These are phyloP conservation scores for Fusarium lyarnte DNA, from an alignment of 2,329 filamentous ascomycete genomes.

Conservation along the genomic window DNA sequence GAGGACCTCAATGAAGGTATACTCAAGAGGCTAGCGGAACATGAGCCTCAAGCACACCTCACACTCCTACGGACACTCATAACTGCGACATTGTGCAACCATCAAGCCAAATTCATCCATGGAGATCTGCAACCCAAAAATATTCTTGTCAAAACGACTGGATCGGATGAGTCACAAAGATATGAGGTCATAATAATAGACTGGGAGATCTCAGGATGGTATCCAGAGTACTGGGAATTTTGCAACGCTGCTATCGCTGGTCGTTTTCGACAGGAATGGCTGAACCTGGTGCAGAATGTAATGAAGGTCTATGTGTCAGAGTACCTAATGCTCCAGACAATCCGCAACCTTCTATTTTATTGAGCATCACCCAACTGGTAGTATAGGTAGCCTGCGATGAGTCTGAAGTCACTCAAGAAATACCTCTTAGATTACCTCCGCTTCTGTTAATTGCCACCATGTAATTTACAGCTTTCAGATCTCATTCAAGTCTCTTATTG, in stretches of 20 bases:
- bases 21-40: background rate
- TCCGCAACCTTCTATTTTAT: background rate
- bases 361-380: background rate
- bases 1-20: background rate
- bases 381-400: no score
- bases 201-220: background rate
- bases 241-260: background rate
- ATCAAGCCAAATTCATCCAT: accelerated
- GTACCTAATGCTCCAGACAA: background rate
- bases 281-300: background rate
- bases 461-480: no score
- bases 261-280: background rate
- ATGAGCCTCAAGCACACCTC: background rate
- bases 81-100: accelerated
- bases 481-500: no score
- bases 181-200: background rate
- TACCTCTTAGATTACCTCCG: no score
- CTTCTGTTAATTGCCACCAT: no score
- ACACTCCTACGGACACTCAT: background rate
- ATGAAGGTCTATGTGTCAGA: background rate
- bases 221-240: background rate
- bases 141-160: background rate
- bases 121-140: background rate
- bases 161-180: accelerated
- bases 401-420: no score